Percentiles rank a stretch among this genome's conserved stretches.
Conservation (phyloP, 176 grass and related monocot species). For the Aegilops bicornis region DNA sequence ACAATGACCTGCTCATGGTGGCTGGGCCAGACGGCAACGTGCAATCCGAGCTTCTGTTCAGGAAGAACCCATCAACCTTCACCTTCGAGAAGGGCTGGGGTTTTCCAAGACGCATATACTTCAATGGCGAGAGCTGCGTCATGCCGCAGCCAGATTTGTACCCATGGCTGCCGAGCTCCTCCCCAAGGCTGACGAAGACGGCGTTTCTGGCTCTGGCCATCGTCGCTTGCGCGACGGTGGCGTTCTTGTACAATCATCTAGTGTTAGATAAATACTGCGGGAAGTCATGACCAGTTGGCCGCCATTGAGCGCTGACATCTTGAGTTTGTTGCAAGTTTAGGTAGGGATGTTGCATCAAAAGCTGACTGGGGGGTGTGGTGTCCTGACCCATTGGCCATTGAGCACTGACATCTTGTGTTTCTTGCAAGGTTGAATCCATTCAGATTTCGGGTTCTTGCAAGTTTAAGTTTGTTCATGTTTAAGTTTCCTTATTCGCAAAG, state of each 20-base stretch:
- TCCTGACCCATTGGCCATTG: neutral
- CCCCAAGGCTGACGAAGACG: slow-evolving; percentile 13
- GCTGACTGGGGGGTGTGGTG: neutral
- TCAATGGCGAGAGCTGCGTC: slow-evolving; percentile 75
- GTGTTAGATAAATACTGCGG: slow-evolving; percentile 1
- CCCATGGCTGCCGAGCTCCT: slow-evolving; percentile 55
- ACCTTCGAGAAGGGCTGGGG: slow-evolving; percentile 71
- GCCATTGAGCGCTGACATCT: neutral
- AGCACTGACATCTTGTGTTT: neutral
- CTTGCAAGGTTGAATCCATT: slow-evolving; percentile 12
- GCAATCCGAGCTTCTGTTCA: slow-evolving; percentile 63
- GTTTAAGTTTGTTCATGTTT: neutral
- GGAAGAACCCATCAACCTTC: slow-evolving; percentile 45
- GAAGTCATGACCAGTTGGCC: slow-evolving; percentile 7
- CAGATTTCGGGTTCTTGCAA: too few relatives aligned
- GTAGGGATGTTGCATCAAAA: slow-evolving; percentile 3
- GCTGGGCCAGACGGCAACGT: slow-evolving; percentile 68
- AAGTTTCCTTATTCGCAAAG: neutral
- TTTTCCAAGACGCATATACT: slow-evolving; percentile 71
- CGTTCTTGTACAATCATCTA: slow-evolving; percentile 38
- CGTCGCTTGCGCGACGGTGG: slow-evolving; percentile 6
- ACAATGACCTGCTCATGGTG: slow-evolving; percentile 70
- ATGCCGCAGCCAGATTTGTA: slow-evolving; percentile 71
- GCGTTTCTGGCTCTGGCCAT: slow-evolving; percentile 25
- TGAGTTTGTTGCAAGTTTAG: slow-evolving; percentile 8